Percentiles rank a stretch among this genome's conserved stretches.
phyloP scores from a whole-genome alignment of 495 filamentous ascomycete species.

The Penicillium paradoxum region DNA sequence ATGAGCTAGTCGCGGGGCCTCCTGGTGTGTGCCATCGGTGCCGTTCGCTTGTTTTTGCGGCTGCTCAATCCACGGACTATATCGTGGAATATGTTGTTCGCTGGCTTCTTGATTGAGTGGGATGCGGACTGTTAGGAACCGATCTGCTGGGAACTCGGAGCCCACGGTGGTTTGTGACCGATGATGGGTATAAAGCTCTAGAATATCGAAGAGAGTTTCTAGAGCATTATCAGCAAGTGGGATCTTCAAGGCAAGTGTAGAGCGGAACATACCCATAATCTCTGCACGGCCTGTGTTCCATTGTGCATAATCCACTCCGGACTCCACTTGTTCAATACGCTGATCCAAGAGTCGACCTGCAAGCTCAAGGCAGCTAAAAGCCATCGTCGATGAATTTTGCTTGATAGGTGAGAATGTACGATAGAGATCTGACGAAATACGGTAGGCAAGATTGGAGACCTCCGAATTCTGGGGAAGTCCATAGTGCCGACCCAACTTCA shows the following conservation, averaged over 20 bases:
- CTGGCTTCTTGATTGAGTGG: slow-evolving; percentile 72
- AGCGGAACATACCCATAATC: slow-evolving; percentile 53
- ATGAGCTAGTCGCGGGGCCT: slow-evolving; percentile 13
- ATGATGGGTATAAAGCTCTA: slow-evolving; percentile 86
- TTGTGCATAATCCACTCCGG: slow-evolving; percentile 41
- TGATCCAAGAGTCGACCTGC: slow-evolving; percentile 59
- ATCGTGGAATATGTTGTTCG: slow-evolving; percentile 48
- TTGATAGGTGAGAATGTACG: slow-evolving; percentile 90
- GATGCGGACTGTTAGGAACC: slow-evolving; percentile 79
- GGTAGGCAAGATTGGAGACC: slow-evolving; percentile 62
- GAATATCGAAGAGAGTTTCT: slow-evolving; percentile 80
- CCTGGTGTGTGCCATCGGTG: not conserved
- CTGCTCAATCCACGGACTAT: slow-evolving; percentile 36
- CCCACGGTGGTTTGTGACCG: slow-evolving; percentile 68
- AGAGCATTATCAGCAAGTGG: slow-evolving; percentile 1
- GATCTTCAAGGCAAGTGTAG: not conserved
- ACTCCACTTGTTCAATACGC: slow-evolving; percentile 43
- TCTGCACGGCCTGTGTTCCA: slow-evolving; percentile 62
- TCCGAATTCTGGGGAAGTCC: slow-evolving; percentile 46
- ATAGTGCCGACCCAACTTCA: slow-evolving; percentile 63
- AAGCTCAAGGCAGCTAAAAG: slow-evolving; percentile 76
- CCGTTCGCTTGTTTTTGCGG: slow-evolving; percentile 5
- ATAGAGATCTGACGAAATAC: slow-evolving; percentile 82
- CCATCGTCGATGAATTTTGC: slow-evolving; percentile 72
- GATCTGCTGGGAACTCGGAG: slow-evolving; percentile 60